These are phyloP conservation scores for Corynascus novoguineensis DNA, from an alignment of 495 filamentous ascomycete genomes.

Conservation along the genomic window DNA sequence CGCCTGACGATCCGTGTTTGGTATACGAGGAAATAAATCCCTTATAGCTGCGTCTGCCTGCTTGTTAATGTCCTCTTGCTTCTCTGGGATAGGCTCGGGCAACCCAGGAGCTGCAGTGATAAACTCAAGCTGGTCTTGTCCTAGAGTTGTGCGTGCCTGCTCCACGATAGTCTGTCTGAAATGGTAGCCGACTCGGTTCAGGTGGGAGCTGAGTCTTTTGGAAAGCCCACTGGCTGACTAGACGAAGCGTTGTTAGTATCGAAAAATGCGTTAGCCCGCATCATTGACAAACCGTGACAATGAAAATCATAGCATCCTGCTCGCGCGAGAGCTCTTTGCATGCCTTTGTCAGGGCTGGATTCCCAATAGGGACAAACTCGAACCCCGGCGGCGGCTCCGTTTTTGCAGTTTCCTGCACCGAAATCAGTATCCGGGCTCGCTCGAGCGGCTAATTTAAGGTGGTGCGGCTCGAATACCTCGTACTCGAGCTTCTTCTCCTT, in stretches of 20 bases:
- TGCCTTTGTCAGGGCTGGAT: slow-evolving; percentile 63
- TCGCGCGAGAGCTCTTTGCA: slow-evolving; percentile 79
- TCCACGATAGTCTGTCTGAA: slow-evolving; percentile 51
- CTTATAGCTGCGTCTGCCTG: slow-evolving; percentile 68
- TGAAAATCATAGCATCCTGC: slow-evolving; percentile 60
- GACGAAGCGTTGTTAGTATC: slow-evolving; percentile 8
- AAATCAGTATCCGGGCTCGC: slow-evolving; percentile 22
- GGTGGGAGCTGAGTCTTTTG: slow-evolving; percentile 39
- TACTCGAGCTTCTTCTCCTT: slow-evolving; percentile 53
- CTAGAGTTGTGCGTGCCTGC: slow-evolving; percentile 36
- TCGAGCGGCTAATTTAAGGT: neutral
- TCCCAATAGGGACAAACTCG: slow-evolving; percentile 76
- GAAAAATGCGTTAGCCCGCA: neutral
- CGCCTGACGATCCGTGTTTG: slow-evolving; percentile 64
- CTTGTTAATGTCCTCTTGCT: slow-evolving; percentile 61
- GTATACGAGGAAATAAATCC: slow-evolving; percentile 85
- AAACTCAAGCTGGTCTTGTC: slow-evolving; percentile 18
- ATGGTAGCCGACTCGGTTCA: slow-evolving; percentile 78
- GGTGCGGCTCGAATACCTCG: slow-evolving; percentile 31
- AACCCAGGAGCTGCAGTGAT: slow-evolving; percentile 20
- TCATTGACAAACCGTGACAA: slow-evolving; percentile 64
- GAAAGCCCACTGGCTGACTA: slow-evolving; percentile 18
- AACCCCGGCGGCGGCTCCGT: slow-evolving; percentile 64
- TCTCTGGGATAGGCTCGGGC: slow-evolving; percentile 49
- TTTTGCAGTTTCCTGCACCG: slow-evolving; percentile 39